Percentiles rank a stretch among this genome's conserved stretches.
These are phyloP conservation scores for Apiotrichum montevideense DNA, from an alignment of 1,284 basidiomycete species.

Conservation along the genomic window DNA sequence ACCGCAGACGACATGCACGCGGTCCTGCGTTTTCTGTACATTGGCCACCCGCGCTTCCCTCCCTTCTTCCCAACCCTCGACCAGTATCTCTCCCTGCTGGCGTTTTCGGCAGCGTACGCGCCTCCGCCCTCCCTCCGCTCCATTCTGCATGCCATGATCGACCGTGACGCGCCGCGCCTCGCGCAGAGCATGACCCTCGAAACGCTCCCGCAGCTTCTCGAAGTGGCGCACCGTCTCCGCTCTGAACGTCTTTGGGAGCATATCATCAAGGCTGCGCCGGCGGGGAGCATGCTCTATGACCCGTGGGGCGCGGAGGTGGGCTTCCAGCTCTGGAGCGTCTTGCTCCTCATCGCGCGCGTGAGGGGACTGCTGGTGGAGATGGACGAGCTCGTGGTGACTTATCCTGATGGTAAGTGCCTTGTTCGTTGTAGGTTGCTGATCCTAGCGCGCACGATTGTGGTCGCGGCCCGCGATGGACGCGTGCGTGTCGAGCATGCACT, in stretches of 20 bases:
- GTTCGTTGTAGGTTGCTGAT: no score
- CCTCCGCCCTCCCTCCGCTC: neutral
- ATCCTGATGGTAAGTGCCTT: neutral
- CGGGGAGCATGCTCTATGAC: neutral
- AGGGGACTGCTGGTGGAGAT: neutral
- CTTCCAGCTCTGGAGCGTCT: neutral
- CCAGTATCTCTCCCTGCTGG: neutral
- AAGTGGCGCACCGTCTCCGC: no score
- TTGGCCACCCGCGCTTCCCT: neutral
- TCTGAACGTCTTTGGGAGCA: no score
- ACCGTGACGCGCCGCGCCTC: no score
- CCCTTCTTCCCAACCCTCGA: neutral
- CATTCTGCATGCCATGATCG: no score
- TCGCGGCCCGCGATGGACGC: no score
- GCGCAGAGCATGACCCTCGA: no score
- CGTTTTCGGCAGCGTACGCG: neutral
- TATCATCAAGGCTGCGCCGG: no score
- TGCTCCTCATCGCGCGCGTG: neutral
- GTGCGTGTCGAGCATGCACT: no score
- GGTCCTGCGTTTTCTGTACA: constrained; percentile 3
- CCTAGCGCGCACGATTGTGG: no score
- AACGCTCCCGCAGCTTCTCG: no score
- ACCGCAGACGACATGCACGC: neutral
- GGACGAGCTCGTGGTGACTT: neutral
- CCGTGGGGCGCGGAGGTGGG: neutral